phyloP scores from a whole-genome alignment of 2,329 filamentous ascomycete species.

The Gaeumannomyces tritici region DNA sequence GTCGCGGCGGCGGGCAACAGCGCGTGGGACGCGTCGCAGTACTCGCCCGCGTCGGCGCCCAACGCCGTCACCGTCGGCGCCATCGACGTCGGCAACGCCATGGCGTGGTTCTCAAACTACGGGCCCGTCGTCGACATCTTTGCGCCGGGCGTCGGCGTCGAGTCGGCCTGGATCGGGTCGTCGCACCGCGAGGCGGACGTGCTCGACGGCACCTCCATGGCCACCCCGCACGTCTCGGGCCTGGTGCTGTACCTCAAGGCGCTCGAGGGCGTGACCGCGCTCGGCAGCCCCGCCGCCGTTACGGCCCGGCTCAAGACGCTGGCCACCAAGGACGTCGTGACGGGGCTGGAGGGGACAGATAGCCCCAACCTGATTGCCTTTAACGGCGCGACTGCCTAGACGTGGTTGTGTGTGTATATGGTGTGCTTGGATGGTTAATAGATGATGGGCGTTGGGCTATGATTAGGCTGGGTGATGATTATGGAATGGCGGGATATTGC shows the following conservation, averaged over 20 bases:
- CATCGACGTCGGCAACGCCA: constrained; percentile 19
- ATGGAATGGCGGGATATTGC: no score
- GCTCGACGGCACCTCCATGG: constrained; percentile 37
- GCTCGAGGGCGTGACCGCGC: constrained; percentile 30
- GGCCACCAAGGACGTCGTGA: constrained; percentile 6
- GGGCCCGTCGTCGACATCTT: constrained; percentile 33
- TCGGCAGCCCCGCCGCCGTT: constrained; percentile 5
- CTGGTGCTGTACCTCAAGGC: constrained; percentile 34
- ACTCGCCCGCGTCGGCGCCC: constrained; percentile 24
- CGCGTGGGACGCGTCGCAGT: constrained; percentile 16
- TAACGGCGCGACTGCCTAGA: constrained; percentile 7
- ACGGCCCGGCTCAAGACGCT: constrained; percentile 5
- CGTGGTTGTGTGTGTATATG: constrained; percentile 9
- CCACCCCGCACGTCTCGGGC: constrained; percentile 30
- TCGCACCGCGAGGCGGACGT: constrained; percentile 15
- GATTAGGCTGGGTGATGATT: no score
- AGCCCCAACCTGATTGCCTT: constrained; percentile 11
- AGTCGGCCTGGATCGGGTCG: constrained; percentile 33
- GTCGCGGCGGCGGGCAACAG: constrained; percentile 31
- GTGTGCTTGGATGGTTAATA: no score
- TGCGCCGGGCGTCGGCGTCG: constrained; percentile 30
- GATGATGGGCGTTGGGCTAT: no score
- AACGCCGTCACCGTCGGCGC: constrained; percentile 32
- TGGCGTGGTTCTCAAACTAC: constrained; percentile 34
- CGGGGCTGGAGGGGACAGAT: constrained; percentile 2